phyloP scores from a whole-genome alignment of 345 rosid species.

The Dipteronia dyeriana region DNA sequence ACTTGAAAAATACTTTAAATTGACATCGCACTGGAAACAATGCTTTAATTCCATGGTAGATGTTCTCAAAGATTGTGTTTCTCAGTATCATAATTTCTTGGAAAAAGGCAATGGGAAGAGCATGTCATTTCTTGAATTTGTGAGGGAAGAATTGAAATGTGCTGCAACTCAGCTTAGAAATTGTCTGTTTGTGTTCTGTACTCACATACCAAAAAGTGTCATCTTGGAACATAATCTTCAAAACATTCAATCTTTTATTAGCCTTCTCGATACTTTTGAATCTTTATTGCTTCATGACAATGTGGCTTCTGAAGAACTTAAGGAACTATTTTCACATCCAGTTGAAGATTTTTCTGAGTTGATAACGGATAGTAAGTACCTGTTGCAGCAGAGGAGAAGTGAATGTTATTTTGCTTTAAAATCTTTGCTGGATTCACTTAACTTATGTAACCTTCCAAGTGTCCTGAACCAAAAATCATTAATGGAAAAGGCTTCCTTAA shows the following conservation, averaged over 20 bases:
- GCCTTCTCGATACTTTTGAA: conserved; percentile 28
- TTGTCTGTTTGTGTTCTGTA: conserved; percentile 28
- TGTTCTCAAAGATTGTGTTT: conserved; percentile 11
- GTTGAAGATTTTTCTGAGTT: background rate
- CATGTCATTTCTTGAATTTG: conserved; percentile 37
- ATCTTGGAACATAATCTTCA: conserved; percentile 22
- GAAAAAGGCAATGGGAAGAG: background rate
- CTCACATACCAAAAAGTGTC: conserved; percentile 31
- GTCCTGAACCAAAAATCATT: background rate
- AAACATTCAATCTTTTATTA: conserved; percentile 12
- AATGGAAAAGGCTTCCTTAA: conserved; percentile 25
- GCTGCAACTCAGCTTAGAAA: conserved; percentile 12
- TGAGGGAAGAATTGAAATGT: conserved; percentile 21
- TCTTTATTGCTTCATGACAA: background rate
- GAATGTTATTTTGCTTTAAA: conserved; percentile 31
- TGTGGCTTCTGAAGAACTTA: conserved; percentile 15
- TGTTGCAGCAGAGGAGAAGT: conserved; percentile 17
- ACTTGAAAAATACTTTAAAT: conserved; percentile 24
- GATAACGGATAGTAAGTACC: background rate
- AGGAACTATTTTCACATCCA: conserved; percentile 18
- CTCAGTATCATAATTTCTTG: conserved; percentile 9
- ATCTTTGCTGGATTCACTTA: conserved; percentile 13
- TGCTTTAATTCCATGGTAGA: conserved; percentile 1
- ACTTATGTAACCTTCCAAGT: conserved; percentile 29
- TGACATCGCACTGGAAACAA: background rate